Evolutionary conservation across 352 stramenopile species (phyloP).

Genomic region (Thraustochytrium sp.): DNA sequence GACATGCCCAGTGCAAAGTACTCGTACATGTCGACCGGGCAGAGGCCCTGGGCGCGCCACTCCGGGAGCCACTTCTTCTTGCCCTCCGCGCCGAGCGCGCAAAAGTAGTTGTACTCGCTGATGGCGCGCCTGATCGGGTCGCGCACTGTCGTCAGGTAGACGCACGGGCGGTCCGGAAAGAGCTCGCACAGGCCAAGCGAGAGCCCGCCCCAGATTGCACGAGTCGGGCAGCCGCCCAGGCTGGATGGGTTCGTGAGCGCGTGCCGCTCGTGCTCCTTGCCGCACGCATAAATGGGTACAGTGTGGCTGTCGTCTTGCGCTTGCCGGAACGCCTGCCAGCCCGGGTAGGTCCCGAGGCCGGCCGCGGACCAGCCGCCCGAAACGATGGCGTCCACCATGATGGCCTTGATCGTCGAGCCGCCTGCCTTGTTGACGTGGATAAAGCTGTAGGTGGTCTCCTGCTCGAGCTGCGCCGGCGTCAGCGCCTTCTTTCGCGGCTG

Average conservation of each 20-base stretch:
- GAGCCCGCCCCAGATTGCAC: constrained; percentile 31
- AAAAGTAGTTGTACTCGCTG: constrained; percentile 47
- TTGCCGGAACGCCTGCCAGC: background rate
- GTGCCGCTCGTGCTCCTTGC: background rate
- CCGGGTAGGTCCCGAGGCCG: background rate
- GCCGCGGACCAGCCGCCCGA: background rate
- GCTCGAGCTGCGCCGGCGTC: background rate
- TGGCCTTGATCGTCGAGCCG: constrained; percentile 12
- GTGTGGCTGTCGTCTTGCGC: background rate
- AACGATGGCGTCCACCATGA: background rate
- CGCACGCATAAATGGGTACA: background rate
- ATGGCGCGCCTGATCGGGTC: constrained; percentile 29
- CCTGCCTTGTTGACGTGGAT: constrained; percentile 33
- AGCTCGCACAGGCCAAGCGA: constrained; percentile 40
- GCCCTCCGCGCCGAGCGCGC: constrained; percentile 9
- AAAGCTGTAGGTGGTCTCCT: background rate
- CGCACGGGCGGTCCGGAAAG: background rate
- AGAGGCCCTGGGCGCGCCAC: background rate
- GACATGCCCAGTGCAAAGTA: background rate
- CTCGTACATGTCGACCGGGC: constrained; percentile 38
- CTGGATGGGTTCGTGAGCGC: background rate
- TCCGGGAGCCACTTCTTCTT: constrained; percentile 41
- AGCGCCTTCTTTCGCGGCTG: background rate
- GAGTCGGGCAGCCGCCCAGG: background rate
- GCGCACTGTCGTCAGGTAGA: background rate